A percentile compares a stretch with the other conserved stretches of the same genome.
These are phyloP conservation scores for Scheffersomyces lignosus DNA, from an alignment of 805 yeast species.

Conservation along the genomic window DNA sequence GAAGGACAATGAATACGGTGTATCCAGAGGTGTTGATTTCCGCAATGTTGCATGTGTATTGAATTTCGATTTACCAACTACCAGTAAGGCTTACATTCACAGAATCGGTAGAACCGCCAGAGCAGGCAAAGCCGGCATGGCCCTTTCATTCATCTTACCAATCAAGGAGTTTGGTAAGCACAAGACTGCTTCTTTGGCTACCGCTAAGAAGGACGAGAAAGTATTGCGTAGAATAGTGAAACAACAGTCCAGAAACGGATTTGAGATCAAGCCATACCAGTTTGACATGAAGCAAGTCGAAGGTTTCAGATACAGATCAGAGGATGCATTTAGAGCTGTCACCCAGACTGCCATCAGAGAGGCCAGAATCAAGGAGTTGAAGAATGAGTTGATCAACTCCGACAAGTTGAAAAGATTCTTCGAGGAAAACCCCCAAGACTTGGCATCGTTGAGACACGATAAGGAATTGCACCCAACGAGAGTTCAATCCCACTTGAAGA, in stretches of 20 bases:
- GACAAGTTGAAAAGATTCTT: constrained; percentile 91
- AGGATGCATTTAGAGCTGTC: constrained; percentile 95
- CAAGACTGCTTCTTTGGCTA: constrained; percentile 67
- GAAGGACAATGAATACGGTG: constrained; percentile 82
- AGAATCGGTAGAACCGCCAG: constrained; percentile 97
- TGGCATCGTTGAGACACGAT: constrained; percentile 86
- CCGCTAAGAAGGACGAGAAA: constrained; percentile 84
- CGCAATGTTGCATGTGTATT: constrained; percentile 94
- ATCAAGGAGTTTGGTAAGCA: constrained; percentile 84
- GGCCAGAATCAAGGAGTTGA: constrained; percentile 87
- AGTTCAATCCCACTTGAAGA: constrained; percentile 79
- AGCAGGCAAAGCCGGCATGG: constrained; percentile 94
- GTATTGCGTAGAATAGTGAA: constrained; percentile 72
- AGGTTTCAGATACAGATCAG: constrained; percentile 93
- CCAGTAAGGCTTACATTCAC: constrained; percentile 87
- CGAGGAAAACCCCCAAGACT: constrained; percentile 95
- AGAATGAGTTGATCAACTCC: constrained; percentile 80
- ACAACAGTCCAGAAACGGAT: constrained; percentile 73
- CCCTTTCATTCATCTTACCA: constrained; percentile 89
- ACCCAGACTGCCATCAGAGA: constrained; percentile 88
- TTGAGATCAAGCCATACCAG: constrained; percentile 79
- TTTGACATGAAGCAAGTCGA: constrained; percentile 92
- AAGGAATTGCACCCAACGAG: constrained; percentile 82
- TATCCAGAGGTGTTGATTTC: constrained; percentile 96
- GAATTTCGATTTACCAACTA: constrained; percentile 90